Evolutionary conservation across 1,284 basidiomycete genomes (phyloP), one percentile per base, ranked within the genome.

Genomic region (Xanthoconium separans): DNA sequence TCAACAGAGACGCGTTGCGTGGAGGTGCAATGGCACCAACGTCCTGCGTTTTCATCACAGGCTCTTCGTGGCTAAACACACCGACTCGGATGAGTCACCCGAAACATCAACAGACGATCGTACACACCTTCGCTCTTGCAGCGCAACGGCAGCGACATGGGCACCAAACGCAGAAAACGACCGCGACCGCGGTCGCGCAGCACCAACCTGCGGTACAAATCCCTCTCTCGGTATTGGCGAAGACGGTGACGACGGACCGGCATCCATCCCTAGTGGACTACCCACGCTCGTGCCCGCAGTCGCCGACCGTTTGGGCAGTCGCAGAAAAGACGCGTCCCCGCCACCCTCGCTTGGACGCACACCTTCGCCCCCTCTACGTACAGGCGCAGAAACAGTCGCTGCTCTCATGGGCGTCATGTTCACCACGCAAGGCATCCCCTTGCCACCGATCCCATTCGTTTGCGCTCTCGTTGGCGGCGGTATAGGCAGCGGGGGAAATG

Each of bases 101-200:
- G n/a, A n/a, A n/a, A 4, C 9, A 47, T 11, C n/a, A 46, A 43
- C 30, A 6, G 18, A 42, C 6, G 5, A 37, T n/a, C 8, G 12
- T 12, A 57, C 65, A 31, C 4, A 68, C 68, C 69, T 68, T 33
- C n/a, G 55, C n/a, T 55, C 50, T 11, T 42, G 56, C 22, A 42
- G 40, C 24, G 12, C 2, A 16, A 46, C 27, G 8, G 16, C 22
- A 48, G 50, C 46, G 1, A 50, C 46, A 11, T 44, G 47, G 2
- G 56, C 58, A 8, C 82, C 79, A 64, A 89, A 84, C 2, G 80
- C 83, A 22, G 87, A 90, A 63, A 91, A 91, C 54, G 87, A 89
- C 60, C 86, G 72, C 20, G 87, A 90, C 20, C 88, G 73, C 2
- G 87, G 88, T 8, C 89, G 71, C 11, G 73, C 61, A 8, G 73